phyloP scores from a whole-genome alignment of 345 rosid species.

The Arabis alpina region DNA sequence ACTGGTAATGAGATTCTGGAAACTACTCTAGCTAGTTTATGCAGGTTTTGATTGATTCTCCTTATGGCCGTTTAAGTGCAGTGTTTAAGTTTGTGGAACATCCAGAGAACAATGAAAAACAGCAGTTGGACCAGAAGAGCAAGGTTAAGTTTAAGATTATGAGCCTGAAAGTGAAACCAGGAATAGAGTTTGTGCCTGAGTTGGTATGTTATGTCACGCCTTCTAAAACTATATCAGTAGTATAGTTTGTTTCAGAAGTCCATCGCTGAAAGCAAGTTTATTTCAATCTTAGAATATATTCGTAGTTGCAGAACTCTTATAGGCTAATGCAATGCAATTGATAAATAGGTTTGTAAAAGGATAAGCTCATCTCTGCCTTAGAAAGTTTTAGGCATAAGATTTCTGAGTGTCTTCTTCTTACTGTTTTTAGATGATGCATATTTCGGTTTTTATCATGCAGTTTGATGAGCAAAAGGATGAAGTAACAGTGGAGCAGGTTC shows the following conservation, averaged over 20 bases:
- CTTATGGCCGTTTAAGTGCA: slow-evolving; percentile 31
- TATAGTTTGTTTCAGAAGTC: not conserved
- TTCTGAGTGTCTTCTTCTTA: slow-evolving; percentile 8
- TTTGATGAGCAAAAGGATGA: slow-evolving; percentile 95
- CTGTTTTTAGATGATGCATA: slow-evolving; percentile 4
- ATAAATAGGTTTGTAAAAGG: not conserved
- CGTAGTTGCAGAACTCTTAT: not conserved
- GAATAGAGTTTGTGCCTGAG: slow-evolving; percentile 90
- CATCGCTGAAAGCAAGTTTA: not conserved
- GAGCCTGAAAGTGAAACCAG: slow-evolving; percentile 87
- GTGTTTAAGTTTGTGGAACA: slow-evolving; percentile 96
- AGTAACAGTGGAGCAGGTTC: slow-evolving; percentile 74
- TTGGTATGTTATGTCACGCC: slow-evolving; percentile 56
- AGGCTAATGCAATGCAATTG: not conserved
- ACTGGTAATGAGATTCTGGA: slow-evolving; percentile 59
- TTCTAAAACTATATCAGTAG: not conserved
- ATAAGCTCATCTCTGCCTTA: not conserved
- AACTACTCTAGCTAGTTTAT: slow-evolving; percentile 1
- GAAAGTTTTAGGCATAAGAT: not conserved
- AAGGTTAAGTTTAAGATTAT: slow-evolving; percentile 93
- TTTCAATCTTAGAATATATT: not conserved
- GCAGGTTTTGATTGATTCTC: slow-evolving; percentile 1
- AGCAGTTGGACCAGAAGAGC: slow-evolving; percentile 67
- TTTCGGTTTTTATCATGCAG: slow-evolving; percentile 47
- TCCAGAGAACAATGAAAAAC: slow-evolving; percentile 87